A percentile compares a stretch with the other conserved stretches of the same genome.
These are phyloP conservation scores for Colletotrichum sp. DNA, from an alignment of 2,329 filamentous ascomycete genomes.

Conservation along the genomic window DNA sequence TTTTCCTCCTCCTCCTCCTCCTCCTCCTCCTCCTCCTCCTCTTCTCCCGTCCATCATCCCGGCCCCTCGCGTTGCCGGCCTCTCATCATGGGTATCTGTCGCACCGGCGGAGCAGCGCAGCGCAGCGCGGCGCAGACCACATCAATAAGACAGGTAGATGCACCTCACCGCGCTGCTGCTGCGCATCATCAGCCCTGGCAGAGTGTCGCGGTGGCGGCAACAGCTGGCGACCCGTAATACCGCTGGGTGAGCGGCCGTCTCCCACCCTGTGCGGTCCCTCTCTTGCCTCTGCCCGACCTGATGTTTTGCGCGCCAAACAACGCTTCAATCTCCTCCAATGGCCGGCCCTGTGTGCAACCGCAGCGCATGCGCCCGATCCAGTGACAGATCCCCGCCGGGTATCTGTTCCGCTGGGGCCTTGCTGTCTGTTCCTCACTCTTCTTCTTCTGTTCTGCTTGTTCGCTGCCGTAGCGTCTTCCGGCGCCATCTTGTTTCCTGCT, in stretches of 20 bases:
- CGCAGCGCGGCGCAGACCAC: neutral
- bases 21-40: neutral
- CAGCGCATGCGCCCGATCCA: neutral
- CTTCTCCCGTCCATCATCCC: neutral
- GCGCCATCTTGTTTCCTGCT: neutral
- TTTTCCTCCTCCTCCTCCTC: neutral
- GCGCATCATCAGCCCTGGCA: neutral
- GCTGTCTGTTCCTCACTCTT: neutral
- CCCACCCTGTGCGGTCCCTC: neutral
- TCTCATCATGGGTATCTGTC: neutral
- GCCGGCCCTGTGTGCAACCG: slow-evolving; percentile 3
- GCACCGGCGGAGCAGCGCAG: neutral
- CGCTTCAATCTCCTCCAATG: neutral
- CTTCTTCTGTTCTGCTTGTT: neutral
- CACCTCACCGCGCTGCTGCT: neutral
- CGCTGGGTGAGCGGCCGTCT: slow-evolving; percentile 2
- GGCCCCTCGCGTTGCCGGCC: neutral
- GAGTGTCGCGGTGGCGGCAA: neutral
- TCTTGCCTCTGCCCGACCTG: neutral
- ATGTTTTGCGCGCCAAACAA: neutral
- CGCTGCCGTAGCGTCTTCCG: neutral
- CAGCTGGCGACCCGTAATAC: slow-evolving; percentile 15
- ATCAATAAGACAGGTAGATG: neutral
- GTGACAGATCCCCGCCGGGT: neutral
- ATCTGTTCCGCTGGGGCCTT: neutral